These are phyloP conservation scores for Actinidia chinensis DNA, from an alignment of 179 eudicot species.

Conservation along the genomic window DNA sequence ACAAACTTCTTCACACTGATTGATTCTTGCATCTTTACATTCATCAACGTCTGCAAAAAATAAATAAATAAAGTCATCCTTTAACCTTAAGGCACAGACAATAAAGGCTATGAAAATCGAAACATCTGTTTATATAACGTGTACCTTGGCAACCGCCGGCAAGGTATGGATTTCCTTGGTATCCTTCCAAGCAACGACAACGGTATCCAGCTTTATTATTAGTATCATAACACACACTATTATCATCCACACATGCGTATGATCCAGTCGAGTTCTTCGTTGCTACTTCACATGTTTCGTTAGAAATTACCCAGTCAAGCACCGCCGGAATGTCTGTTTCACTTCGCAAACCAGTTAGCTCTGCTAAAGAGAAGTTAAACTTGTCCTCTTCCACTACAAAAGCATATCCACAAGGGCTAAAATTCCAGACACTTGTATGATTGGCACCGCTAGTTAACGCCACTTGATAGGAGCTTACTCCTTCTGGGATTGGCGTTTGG, in stretches of 20 bases:
- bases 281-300: slow-evolving; percentile 12
- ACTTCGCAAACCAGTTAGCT: no score
- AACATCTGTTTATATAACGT: no score
- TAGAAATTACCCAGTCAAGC: slow-evolving; percentile 26
- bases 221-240: slow-evolving; percentile 6
- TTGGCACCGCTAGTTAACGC: slow-evolving; percentile 7
- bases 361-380: neutral
- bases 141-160: slow-evolving; percentile 11
- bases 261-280: no score
- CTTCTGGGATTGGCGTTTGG: slow-evolving; percentile 28
- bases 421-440: neutral
- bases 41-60: slow-evolving; percentile 4
- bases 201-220: slow-evolving; percentile 17
- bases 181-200: slow-evolving; percentile 8
- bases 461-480: slow-evolving; percentile 10
- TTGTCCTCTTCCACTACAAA: neutral
- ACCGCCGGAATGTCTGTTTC: slow-evolving; percentile 1
- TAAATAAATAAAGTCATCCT: no score
- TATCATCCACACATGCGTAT: no score
- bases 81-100: no score
- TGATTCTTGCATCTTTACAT: neutral
- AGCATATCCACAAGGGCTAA: slow-evolving; percentile 29
- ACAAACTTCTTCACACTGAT: neutral
- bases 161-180: slow-evolving; percentile 15
- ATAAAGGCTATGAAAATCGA: no score